Conservation (phyloP, 1,139 yeast species). For the Geotrichum carabidarum region DNA sequence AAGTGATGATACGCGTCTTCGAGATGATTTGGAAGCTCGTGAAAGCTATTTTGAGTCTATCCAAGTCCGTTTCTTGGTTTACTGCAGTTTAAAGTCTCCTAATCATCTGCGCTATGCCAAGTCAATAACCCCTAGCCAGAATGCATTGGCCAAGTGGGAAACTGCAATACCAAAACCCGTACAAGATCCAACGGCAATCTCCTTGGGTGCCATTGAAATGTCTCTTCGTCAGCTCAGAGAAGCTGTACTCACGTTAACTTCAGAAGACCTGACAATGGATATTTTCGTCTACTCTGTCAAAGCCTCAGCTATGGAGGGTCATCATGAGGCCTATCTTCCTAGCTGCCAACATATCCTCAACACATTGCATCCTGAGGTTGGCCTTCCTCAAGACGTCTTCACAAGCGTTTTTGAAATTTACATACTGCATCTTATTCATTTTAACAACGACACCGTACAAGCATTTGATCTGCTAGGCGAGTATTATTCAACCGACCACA, state of each 20-base stretch:
- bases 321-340: slow-evolving; percentile 12
- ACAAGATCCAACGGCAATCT: neutral
- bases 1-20: slow-evolving; percentile 10
- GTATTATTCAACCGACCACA: neutral
- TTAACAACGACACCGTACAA: slow-evolving; percentile 6
- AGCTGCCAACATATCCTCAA: slow-evolving; percentile 8
- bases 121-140: slow-evolving; percentile 7
- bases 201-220: slow-evolving; percentile 8
- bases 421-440: slow-evolving; percentile 13
- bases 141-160: neutral
- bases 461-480: slow-evolving; percentile 14
- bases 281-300: slow-evolving; percentile 11
- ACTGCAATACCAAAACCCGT: neutral
- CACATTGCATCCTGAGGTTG: slow-evolving; percentile 7
- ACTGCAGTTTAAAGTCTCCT: slow-evolving; percentile 2
- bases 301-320: slow-evolving; percentile 8
- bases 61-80: slow-evolving; percentile 11
- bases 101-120: slow-evolving; percentile 4
- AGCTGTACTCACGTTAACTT: slow-evolving; percentile 7
- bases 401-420: slow-evolving; percentile 11
- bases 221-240: slow-evolving; percentile 15
- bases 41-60: slow-evolving; percentile 9
- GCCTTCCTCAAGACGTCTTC: slow-evolving; percentile 4
- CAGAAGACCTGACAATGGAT: slow-evolving; percentile 1
- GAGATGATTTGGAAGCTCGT: slow-evolving; percentile 8